Base-by-base conservation (phyloP, 2,329 filamentous ascomycete genomes). In the Cadophora malorum region DNA sequence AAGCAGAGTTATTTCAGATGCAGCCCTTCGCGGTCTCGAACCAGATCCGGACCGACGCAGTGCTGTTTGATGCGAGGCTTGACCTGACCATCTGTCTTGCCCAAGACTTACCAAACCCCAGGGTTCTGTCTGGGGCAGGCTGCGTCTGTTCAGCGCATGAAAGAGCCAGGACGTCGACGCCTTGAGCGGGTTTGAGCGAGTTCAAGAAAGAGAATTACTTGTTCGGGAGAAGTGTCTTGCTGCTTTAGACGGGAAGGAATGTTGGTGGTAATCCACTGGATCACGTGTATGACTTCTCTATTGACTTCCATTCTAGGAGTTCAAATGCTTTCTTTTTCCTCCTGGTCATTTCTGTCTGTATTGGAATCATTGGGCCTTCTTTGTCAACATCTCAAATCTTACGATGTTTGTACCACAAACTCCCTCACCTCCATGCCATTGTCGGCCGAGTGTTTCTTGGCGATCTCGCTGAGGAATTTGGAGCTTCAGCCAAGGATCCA, bases 401-500 rank as follows among this genome's bases (percentile, higher is more conserved):
- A 31, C 53, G 53, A 56, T 33, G 9, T 12, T 21, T 5, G 35
- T 38, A 38, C 35, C 8, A 14, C 12, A 38, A 19, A 45, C 16
- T 19, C 10, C 35, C 56, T 25, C 35, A 28, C 28, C 35, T 25
- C n/a, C 35, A 38, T 28, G 58, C 38, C 23, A 31, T 5, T 25
- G 21, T 59, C 33, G 55, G 33, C 33, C 14, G 25, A 49, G 8
- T 49, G 9, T 35, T 31, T 62, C 59, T 28, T 50, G 28, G 28
- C 28, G 19, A 31, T 49, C 10, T 38, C n/a, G 33, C 23, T 55
- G n/a, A 50, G 59, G 23, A 62, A 21, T 21, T 14, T 45, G 31
- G 52, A 58, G 68, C 68, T 61, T 65, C 56, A 64, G 58, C 65
- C 65, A 67, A 69, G 67, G 62, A 60, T 64, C 59, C 59, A 28